Percentiles rank a stretch among this genome's conserved stretches.
Evolutionary conservation across 192 early-diverging fungal genomes (phyloP).

Genomic region (Dissophora ornata): DNA sequence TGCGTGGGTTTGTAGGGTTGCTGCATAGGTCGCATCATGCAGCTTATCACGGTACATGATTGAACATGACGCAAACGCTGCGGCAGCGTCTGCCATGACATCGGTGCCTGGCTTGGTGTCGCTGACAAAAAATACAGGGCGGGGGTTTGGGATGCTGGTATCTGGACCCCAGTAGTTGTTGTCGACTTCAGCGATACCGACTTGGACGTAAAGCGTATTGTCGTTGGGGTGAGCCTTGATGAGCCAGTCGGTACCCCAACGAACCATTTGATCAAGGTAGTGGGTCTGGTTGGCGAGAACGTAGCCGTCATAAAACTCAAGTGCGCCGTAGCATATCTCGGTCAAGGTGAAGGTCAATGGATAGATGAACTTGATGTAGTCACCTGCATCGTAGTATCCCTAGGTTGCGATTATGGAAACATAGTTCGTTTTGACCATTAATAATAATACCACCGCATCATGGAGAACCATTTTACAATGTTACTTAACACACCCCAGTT

Average conservation of each 20-base stretch:
- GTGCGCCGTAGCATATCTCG: slow-evolving; percentile 61
- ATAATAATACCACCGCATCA: no score
- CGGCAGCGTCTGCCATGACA: slow-evolving; percentile 61
- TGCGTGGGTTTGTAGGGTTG: slow-evolving; percentile 44
- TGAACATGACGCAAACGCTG: slow-evolving; percentile 63
- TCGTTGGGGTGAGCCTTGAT: slow-evolving; percentile 62
- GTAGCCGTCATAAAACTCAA: slow-evolving; percentile 67
- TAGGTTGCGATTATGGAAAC: not conserved
- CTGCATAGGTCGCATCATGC: slow-evolving; percentile 56
- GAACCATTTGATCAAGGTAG: slow-evolving; percentile 59
- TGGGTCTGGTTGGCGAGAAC: slow-evolving; percentile 52
- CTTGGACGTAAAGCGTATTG: slow-evolving; percentile 62
- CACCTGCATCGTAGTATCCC: slow-evolving; percentile 63
- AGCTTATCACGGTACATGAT: slow-evolving; percentile 56
- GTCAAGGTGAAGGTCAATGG: slow-evolving; percentile 61
- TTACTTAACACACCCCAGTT: slow-evolving; percentile 36
- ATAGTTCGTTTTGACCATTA: not conserved
- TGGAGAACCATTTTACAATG: no score
- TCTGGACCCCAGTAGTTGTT: slow-evolving; percentile 69
- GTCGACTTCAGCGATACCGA: slow-evolving; percentile 57
- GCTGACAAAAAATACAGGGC: slow-evolving; percentile 60
- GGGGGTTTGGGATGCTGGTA: slow-evolving; percentile 60
- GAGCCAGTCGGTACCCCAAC: slow-evolving; percentile 70
- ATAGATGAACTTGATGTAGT: slow-evolving; percentile 68
- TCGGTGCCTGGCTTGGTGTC: slow-evolving; percentile 59